A percentile compares a stretch with the other conserved stretches of the same genome.
These are phyloP conservation scores for Martensiomyces pterosporus DNA, from an alignment of 192 early-diverging fungal species.

Conservation along the genomic window DNA sequence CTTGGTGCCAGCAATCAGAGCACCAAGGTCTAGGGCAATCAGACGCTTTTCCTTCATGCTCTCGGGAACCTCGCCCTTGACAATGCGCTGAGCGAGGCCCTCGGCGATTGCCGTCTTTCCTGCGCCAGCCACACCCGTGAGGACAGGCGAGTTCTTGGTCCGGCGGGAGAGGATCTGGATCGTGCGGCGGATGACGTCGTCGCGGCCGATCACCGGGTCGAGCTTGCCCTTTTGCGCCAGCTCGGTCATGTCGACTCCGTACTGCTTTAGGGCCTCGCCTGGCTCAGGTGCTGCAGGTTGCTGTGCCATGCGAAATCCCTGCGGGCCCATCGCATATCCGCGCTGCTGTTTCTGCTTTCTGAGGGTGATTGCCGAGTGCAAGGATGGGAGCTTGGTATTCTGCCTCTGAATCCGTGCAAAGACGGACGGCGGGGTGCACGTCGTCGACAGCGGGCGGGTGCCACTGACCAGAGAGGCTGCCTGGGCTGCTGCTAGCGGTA, in stretches of 20 bases:
- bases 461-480: too few species aligned
- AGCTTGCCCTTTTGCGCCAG: slow-evolving; percentile 72
- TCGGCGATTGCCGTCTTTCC: slow-evolving; percentile 83
- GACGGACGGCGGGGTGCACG: too few species aligned
- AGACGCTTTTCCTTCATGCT: slow-evolving; percentile 71
- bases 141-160: slow-evolving; percentile 75
- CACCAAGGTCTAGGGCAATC: slow-evolving; percentile 69
- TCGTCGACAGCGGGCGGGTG: too few species aligned
- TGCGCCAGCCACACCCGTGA: slow-evolving; percentile 76
- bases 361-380: not conserved
- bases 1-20: slow-evolving; percentile 51
- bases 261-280: slow-evolving; percentile 53
- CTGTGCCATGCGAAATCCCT: slow-evolving; percentile 49
- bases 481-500: too few species aligned
- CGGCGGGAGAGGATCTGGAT: slow-evolving; percentile 73
- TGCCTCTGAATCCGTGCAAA: too few species aligned
- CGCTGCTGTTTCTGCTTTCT: slow-evolving; percentile 19
- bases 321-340: slow-evolving; percentile 40
- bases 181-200: slow-evolving; percentile 70
- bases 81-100: slow-evolving; percentile 72
- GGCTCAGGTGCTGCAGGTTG: slow-evolving; percentile 36
- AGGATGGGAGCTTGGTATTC: too few species aligned
- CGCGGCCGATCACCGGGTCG: slow-evolving; percentile 77
- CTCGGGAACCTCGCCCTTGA: slow-evolving; percentile 73
- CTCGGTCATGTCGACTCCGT: slow-evolving; percentile 71